A percentile compares a stretch with the other conserved stretches of the same genome.
Conservation (phyloP, 2,329 filamentous ascomycete species). For the Herpotrichia juniperi region DNA sequence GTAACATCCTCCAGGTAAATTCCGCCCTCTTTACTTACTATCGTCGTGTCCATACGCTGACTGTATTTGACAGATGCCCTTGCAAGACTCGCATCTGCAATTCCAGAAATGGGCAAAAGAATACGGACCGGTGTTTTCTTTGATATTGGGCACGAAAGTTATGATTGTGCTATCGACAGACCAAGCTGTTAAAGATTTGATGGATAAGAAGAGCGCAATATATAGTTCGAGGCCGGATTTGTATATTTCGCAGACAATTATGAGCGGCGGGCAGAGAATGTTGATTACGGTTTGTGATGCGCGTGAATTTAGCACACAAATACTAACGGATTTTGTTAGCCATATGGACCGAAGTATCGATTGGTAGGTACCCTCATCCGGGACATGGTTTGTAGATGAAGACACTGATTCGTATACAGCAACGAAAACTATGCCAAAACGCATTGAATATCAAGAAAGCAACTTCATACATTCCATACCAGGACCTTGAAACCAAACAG, state of each 20-base stretch:
- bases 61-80: background rate
- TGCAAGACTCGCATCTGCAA: background rate
- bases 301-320: background rate
- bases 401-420: background rate
- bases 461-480: constrained; percentile 35
- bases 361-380: background rate
- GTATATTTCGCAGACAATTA: background rate
- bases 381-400: background rate
- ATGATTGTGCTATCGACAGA: constrained; percentile 56
- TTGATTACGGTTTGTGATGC: background rate
- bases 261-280: constrained; percentile 2
- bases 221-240: constrained; percentile 1
- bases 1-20: constrained; percentile 57
- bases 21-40: background rate
- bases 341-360: background rate
- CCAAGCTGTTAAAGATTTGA: constrained; percentile 56
- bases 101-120: constrained; percentile 1
- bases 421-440: background rate
- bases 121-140: constrained; percentile 53
- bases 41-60: background rate
- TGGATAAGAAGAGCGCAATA: constrained; percentile 49
- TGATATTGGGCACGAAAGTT: constrained; percentile 57
- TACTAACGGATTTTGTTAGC: background rate
- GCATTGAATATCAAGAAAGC: constrained; percentile 1
- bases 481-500: constrained; percentile 52